phyloP scores from a whole-genome alignment of 2,329 filamentous ascomycete genomes.

The Botrytis fragariae region DNA sequence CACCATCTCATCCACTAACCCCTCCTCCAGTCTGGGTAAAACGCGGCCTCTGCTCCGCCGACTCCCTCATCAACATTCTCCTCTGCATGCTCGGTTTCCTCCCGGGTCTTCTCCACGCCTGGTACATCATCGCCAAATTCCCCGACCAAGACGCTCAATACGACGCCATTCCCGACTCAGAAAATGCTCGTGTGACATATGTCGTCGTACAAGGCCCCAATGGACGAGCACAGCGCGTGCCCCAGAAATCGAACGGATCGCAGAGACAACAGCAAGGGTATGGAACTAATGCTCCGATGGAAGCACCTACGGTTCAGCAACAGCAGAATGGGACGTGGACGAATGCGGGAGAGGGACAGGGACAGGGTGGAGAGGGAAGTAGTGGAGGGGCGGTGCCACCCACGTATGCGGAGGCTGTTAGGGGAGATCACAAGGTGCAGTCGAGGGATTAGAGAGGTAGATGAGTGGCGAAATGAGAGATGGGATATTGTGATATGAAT shows the following conservation, averaged over 20 bases:
- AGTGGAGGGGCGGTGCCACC: constrained; percentile 62
- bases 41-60: constrained; percentile 84
- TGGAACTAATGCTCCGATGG: constrained; percentile 38
- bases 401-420: constrained; percentile 85
- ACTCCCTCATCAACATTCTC: constrained; percentile 92
- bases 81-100: constrained; percentile 78
- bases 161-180: constrained; percentile 49
- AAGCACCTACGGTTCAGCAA: constrained; percentile 38
- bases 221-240: constrained; percentile 33
- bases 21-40: constrained; percentile 85
- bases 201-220: constrained; percentile 65
- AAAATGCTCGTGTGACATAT: constrained; percentile 65
- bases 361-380: constrained; percentile 44
- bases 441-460: constrained; percentile 31
- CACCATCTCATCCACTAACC: not conserved
- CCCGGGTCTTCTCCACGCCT: constrained; percentile 88
- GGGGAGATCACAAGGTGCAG: constrained; percentile 90
- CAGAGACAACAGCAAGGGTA: constrained; percentile 32
- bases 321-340: constrained; percentile 36
- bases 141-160: constrained; percentile 75
- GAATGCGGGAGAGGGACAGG: constrained; percentile 34
- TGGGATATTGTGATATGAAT: not conserved
- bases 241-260: constrained; percentile 29
- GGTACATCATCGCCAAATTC: constrained; percentile 95
- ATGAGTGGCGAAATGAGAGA: not conserved